Percentiles rank a stretch among this genome's conserved stretches.
Conservation (phyloP, 768 basidiomycete genomes). For the Suillus plorans region DNA sequence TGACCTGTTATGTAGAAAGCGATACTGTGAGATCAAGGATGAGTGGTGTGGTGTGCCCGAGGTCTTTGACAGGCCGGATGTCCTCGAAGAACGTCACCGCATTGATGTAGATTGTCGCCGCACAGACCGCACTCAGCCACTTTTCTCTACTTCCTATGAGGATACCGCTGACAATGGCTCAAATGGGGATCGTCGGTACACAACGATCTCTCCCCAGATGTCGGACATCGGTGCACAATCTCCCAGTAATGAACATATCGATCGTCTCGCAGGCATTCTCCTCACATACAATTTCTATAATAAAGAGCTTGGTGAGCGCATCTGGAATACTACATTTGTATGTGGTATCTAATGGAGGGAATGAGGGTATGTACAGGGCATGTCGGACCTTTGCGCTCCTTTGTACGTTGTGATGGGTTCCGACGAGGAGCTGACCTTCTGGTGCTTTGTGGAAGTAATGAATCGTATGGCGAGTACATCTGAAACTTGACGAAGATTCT, state of each 20-base stretch:
- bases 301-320: slow-evolving; percentile 73
- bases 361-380: slow-evolving; percentile 94
- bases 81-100: slow-evolving; percentile 88
- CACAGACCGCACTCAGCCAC: slow-evolving; percentile 90
- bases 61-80: slow-evolving; percentile 76
- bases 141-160: slow-evolving; percentile 61
- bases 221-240: slow-evolving; percentile 83
- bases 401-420: slow-evolving; percentile 89
- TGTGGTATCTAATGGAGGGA: slow-evolving; percentile 13
- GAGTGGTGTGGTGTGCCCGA: slow-evolving; percentile 85
- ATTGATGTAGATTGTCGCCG: slow-evolving; percentile 97
- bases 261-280: slow-evolving; percentile 80
- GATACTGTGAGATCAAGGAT: slow-evolving; percentile 69
- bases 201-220: slow-evolving; percentile 73
- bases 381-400: slow-evolving; percentile 95
- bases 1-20: slow-evolving; percentile 42
- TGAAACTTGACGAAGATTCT: slow-evolving; percentile 1
- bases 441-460: slow-evolving; percentile 97
- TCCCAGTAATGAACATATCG: slow-evolving; percentile 88
- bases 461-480: slow-evolving; percentile 75
- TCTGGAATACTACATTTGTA: not conserved
- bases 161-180: slow-evolving; percentile 46
- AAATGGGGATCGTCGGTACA: slow-evolving; percentile 48
- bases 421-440: slow-evolving; percentile 90
- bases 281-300: slow-evolving; percentile 92